Evolutionary conservation across 2,329 filamentous ascomycete genomes (phyloP).

Genomic region (Fusarium mexicanum): DNA sequence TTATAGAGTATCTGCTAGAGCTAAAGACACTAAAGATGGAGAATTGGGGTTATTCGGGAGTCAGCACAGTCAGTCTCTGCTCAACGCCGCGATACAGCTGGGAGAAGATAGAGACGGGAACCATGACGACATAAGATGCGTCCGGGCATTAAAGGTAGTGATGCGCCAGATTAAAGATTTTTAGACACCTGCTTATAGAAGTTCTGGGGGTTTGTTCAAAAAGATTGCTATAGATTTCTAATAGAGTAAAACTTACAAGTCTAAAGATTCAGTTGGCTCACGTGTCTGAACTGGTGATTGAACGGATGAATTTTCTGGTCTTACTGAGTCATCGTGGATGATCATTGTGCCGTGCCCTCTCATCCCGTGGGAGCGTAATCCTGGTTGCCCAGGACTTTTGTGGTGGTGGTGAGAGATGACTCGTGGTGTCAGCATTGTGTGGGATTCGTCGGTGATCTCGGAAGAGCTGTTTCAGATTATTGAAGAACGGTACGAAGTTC

Average conservation of each 20-base stretch:
- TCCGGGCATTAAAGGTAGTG: not conserved
- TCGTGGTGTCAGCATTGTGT: not conserved
- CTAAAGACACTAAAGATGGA: constrained; percentile 5
- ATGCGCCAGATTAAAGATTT: constrained; percentile 15
- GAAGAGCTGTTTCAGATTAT: not conserved
- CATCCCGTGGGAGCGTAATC: not conserved
- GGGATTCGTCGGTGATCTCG: not conserved
- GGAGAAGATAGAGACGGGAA: constrained; percentile 13
- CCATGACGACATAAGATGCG: constrained; percentile 7
- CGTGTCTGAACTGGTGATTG: not conserved
- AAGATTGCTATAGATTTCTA: not conserved
- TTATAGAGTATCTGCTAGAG: constrained; percentile 5
- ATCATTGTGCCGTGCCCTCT: not conserved
- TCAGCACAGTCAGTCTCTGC: not conserved
- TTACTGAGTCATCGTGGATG: not conserved
- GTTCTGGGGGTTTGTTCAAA: not conserved
- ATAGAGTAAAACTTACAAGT: not conserved
- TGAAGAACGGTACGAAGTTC: not conserved
- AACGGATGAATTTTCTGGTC: not conserved
- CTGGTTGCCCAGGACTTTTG: not conserved
- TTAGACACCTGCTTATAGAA: not conserved
- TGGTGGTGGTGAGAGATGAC: not conserved
- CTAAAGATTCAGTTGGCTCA: not conserved
- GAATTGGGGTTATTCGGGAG: not conserved
- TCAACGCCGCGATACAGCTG: not conserved